Percentiles rank a stretch among this genome's conserved stretches.
Conservation (phyloP, 1,284 basidiomycete species). For the Athelia sp. region DNA sequence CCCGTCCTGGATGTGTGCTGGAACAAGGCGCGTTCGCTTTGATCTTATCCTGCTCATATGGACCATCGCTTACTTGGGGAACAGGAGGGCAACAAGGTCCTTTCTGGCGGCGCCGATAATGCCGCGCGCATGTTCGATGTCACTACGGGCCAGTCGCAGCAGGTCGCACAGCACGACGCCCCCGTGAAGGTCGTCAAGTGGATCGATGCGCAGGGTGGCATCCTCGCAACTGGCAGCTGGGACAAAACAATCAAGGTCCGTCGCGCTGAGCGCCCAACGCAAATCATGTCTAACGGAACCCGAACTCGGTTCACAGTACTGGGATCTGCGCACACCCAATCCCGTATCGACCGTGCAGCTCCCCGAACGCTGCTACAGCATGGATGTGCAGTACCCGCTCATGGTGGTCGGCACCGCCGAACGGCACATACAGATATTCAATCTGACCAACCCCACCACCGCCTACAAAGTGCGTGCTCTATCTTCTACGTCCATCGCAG, state of each 20-base stretch:
- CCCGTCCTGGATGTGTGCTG: constrained; percentile 79
- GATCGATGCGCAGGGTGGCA: constrained; percentile 62
- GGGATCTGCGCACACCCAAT: constrained; percentile 76
- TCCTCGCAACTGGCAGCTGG: constrained; percentile 85
- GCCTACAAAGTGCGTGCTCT: constrained; percentile 59
- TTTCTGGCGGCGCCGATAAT: constrained; percentile 81
- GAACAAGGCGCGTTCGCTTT: constrained; percentile 47
- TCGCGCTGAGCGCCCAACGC: constrained; percentile 2
- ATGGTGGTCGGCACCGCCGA: constrained; percentile 95
- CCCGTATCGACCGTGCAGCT: constrained; percentile 78
- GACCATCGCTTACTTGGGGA: background rate
- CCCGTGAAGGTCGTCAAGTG: constrained; percentile 73
- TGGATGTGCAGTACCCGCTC: constrained; percentile 83
- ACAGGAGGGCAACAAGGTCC: constrained; percentile 71
- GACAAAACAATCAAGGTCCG: constrained; percentile 80
- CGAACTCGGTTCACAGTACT: too few relatives aligned
- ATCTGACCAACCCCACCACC: constrained; percentile 76
- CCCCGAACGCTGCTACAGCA: constrained; percentile 86
- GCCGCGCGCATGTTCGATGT: constrained; percentile 76
- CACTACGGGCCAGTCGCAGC: constrained; percentile 57
- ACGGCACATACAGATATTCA: constrained; percentile 84
- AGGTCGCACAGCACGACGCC: constrained; percentile 78
- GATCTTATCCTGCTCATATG: too few relatives aligned
- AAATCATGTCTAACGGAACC: too few relatives aligned
- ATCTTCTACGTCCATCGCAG: too few relatives aligned